phyloP scores from a whole-genome alignment of 495 filamentous ascomycete species.

The Penicillium steckii region DNA sequence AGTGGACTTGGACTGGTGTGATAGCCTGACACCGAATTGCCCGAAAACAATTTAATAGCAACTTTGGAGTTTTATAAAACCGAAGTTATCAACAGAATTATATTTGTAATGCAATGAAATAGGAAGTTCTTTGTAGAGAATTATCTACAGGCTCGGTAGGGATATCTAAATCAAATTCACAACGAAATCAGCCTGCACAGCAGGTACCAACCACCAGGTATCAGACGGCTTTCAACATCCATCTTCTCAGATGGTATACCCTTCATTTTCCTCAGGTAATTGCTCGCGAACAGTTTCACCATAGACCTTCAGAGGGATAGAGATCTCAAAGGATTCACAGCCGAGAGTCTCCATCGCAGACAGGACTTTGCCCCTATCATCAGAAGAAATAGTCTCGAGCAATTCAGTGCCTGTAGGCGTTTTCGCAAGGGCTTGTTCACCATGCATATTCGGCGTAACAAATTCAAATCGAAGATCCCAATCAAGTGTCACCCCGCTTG shows the following conservation, averaged over 20 bases:
- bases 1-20: too few species aligned
- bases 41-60: too few species aligned
- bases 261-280: conserved; percentile 45
- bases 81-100: conserved; percentile 2
- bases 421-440: conserved; percentile 19
- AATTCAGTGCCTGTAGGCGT: conserved; percentile 38
- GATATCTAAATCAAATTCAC: conserved; percentile 21
- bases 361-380: conserved; percentile 70
- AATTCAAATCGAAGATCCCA: conserved; percentile 92
- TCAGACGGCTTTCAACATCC: neutral
- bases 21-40: too few species aligned
- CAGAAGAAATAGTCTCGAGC: conserved; percentile 58
- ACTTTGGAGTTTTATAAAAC: too few species aligned
- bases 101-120: neutral
- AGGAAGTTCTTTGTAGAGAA: neutral
- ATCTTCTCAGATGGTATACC: conserved; percentile 39
- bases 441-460: conserved; percentile 58
- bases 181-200: conserved; percentile 4
- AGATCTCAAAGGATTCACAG: conserved; percentile 88
- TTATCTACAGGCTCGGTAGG: conserved; percentile 4
- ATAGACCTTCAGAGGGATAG: conserved; percentile 79
- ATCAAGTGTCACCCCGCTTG: conserved; percentile 76
- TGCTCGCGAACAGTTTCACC: conserved; percentile 59
- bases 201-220: conserved; percentile 1
- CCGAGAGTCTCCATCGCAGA: conserved; percentile 72